Conservation (phyloP, 306 rosid species). For the Malus domestica region DNA sequence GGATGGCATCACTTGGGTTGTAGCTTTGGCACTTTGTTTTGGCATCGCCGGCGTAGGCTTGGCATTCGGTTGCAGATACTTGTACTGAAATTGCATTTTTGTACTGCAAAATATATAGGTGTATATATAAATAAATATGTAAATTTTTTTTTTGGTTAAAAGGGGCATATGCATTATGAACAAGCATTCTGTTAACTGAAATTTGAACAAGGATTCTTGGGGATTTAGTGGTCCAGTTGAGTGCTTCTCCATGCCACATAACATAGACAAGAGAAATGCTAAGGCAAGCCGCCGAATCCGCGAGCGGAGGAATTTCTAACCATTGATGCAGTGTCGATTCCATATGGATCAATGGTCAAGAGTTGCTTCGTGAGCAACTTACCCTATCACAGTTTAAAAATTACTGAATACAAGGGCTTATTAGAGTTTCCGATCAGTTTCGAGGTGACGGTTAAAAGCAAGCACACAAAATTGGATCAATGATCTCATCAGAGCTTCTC, state of each 20-base stretch:
- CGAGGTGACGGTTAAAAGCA: neutral
- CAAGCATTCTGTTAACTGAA: neutral
- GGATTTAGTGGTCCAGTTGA: neutral
- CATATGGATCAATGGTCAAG: neutral
- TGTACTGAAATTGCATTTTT: neutral
- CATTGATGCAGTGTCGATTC: neutral
- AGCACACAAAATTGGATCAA: neutral
- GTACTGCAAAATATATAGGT: neutral
- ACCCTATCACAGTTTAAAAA: neutral
- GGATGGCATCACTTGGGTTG: conserved; percentile 34
- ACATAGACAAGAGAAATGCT: neutral
- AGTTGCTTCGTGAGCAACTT: neutral
- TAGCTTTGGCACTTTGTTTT: conserved; percentile 57
- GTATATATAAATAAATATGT: neutral
- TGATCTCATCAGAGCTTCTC: neutral
- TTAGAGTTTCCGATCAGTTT: neutral
- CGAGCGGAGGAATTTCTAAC: neutral
- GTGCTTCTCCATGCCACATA: neutral
- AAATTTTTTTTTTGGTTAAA: neutral
- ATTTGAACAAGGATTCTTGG: neutral
- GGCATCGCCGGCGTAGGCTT: conserved; percentile 62
- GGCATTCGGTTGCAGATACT: conserved; percentile 41
- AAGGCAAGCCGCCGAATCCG: too few species aligned
- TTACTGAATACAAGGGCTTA: neutral
- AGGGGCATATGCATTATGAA: too few species aligned